Conservation (phyloP, 768 basidiomycete species). For the Mycena epipterygia region DNA sequence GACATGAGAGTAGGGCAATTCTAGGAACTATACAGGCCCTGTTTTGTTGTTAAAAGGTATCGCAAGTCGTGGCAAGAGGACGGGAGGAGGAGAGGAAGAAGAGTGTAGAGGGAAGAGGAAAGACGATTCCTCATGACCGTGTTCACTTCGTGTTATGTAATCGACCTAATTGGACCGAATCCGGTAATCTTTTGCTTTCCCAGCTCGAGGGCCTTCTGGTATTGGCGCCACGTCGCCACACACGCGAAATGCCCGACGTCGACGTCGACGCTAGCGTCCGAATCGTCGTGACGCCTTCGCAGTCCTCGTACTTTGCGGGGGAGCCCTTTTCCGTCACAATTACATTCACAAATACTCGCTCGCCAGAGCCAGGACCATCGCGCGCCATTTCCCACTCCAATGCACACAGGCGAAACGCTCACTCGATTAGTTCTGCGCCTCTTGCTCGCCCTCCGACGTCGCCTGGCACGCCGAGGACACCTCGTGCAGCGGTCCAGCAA, state of each 20-base stretch:
- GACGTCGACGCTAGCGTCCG: constrained; percentile 68
- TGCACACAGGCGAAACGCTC: constrained; percentile 77
- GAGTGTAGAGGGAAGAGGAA: not conserved
- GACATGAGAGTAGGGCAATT: constrained; percentile 13
- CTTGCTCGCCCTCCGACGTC: constrained; percentile 87
- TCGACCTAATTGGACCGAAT: constrained; percentile 13
- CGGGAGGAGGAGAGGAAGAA: not conserved
- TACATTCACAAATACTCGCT: constrained; percentile 87
- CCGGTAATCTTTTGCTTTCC: too few species aligned
- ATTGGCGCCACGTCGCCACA: too few species aligned
- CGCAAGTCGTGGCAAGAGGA: constrained; percentile 8
- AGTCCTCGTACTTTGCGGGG: constrained; percentile 94
- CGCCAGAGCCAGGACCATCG: constrained; percentile 58
- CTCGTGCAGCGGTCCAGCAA: constrained; percentile 50
- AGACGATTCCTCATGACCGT: constrained; percentile 3
- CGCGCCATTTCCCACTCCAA: constrained; percentile 45
- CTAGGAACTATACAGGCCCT: not conserved
- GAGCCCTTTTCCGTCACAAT: constrained; percentile 89
- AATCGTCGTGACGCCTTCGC: constrained; percentile 81
- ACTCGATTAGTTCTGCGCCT: constrained; percentile 88
- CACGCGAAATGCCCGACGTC: constrained; percentile 34
- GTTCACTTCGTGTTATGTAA: constrained; percentile 7
- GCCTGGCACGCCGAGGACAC: constrained; percentile 70
- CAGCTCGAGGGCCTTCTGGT: too few species aligned
- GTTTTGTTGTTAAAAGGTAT: constrained; percentile 10